Conservation (phyloP, 352 stramenopile species). For the Phytophthora cactorum region DNA sequence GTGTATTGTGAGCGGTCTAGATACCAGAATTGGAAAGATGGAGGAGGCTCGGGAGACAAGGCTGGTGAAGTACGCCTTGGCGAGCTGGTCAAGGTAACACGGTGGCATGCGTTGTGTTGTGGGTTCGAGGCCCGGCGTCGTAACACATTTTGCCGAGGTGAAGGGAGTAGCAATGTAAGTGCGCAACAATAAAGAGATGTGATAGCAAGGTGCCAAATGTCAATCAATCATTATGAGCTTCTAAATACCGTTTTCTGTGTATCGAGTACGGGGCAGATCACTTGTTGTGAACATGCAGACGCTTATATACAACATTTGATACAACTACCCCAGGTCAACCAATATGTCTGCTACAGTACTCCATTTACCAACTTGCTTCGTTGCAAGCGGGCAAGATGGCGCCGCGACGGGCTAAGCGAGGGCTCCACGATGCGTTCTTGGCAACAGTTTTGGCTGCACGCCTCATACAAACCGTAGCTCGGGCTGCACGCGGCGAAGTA, state of each 20-base stretch:
- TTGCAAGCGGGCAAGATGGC: background rate
- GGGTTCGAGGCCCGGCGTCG: background rate
- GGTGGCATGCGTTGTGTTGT: background rate
- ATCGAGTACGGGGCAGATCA: background rate
- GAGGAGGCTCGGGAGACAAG: background rate
- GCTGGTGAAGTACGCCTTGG: background rate
- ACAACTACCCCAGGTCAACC: background rate
- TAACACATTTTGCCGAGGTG: background rate
- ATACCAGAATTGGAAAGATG: background rate
- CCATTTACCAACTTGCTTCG: background rate
- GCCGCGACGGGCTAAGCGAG: background rate
- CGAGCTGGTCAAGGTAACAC: background rate
- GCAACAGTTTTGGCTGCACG: background rate
- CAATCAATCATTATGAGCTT: background rate
- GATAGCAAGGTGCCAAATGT: background rate
- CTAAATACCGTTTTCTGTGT: background rate
- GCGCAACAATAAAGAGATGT: background rate
- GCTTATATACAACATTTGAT: background rate
- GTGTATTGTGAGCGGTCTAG: background rate
- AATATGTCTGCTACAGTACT: background rate
- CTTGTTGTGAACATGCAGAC: background rate
- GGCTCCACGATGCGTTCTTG: background rate
- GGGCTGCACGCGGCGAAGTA: background rate
- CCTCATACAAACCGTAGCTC: background rate
- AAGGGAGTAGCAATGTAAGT: background rate